These are phyloP conservation scores for Pistacia atlantica DNA, from an alignment of 345 rosid species.

Conservation along the genomic window DNA sequence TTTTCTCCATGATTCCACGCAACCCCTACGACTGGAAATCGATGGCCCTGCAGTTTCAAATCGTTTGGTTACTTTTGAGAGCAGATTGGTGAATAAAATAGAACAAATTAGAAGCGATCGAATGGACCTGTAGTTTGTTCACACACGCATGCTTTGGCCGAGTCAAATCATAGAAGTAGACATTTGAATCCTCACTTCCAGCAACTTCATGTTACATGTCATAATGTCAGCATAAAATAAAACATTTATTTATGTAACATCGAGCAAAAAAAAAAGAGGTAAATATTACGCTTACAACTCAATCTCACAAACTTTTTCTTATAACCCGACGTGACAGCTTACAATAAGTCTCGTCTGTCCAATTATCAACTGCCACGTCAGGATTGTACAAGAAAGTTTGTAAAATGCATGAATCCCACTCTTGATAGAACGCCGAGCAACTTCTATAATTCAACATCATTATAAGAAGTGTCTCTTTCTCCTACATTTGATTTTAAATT, in stretches of 20 bases:
- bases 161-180: conserved; percentile 88
- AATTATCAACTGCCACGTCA: too few relatives aligned
- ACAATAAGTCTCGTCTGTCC: too few relatives aligned
- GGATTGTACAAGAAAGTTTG: too few relatives aligned
- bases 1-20: conserved; percentile 99
- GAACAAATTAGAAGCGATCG: neutral
- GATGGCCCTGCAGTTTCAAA: conserved; percentile 73
- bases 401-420: neutral
- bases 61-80: neutral
- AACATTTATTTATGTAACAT: neutral
- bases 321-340: too few relatives aligned
- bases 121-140: conserved; percentile 88
- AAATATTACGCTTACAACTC: too few relatives aligned
- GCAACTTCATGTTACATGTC: conserved; percentile 52
- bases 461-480: neutral
- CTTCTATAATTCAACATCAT: neutral
- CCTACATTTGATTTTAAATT: neutral
- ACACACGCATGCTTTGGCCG: conserved; percentile 87
- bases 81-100: neutral
- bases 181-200: conserved; percentile 93
- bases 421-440: neutral
- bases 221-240: conserved; percentile 18
- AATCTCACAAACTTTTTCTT: too few relatives aligned
- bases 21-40: conserved; percentile 80
- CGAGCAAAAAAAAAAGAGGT: neutral